These are phyloP conservation scores for Stemphylium beticola DNA, from an alignment of 2,329 filamentous ascomycete species.

Conservation along the genomic window DNA sequence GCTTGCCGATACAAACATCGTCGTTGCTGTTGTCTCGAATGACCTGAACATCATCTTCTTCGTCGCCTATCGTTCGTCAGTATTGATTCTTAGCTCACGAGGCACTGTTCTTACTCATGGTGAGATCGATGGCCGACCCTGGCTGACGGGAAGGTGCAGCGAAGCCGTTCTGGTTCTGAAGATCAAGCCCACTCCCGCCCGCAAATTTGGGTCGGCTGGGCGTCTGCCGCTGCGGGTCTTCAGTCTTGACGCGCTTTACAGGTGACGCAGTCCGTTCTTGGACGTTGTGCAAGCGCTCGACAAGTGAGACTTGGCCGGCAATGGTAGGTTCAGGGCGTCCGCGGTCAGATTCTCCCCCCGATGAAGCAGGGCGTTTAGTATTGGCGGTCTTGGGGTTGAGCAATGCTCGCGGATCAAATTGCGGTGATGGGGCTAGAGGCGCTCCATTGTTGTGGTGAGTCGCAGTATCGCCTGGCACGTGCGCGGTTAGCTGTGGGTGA, in stretches of 20 bases:
- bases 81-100: background rate
- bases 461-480: slow-evolving; percentile 26
- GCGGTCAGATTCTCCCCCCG: slow-evolving; percentile 26
- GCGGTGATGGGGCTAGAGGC: slow-evolving; percentile 11
- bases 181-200: slow-evolving; percentile 50
- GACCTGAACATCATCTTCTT: slow-evolving; percentile 66
- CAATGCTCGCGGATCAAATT: slow-evolving; percentile 39
- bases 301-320: slow-evolving; percentile 63
- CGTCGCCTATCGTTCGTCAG: slow-evolving; percentile 57
- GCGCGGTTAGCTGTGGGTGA: slow-evolving; percentile 26
- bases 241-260: slow-evolving; percentile 41
- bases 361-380: slow-evolving; percentile 41
- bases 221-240: slow-evolving; percentile 22
- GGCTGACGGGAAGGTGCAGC: slow-evolving; percentile 7
- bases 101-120: slow-evolving; percentile 38
- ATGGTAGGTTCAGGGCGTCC: slow-evolving; percentile 29
- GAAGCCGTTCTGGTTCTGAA: slow-evolving; percentile 44
- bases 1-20: slow-evolving; percentile 81
- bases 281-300: slow-evolving; percentile 79
- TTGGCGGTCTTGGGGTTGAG: slow-evolving; percentile 43
- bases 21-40: slow-evolving; percentile 67
- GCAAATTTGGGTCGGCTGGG: slow-evolving; percentile 25
- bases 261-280: slow-evolving; percentile 68
- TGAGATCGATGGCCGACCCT: slow-evolving; percentile 39
- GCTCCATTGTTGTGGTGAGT: slow-evolving; percentile 21